These are phyloP conservation scores for Spergularia azorica DNA, from an alignment of 179 eudicot species.

Conservation along the genomic window DNA sequence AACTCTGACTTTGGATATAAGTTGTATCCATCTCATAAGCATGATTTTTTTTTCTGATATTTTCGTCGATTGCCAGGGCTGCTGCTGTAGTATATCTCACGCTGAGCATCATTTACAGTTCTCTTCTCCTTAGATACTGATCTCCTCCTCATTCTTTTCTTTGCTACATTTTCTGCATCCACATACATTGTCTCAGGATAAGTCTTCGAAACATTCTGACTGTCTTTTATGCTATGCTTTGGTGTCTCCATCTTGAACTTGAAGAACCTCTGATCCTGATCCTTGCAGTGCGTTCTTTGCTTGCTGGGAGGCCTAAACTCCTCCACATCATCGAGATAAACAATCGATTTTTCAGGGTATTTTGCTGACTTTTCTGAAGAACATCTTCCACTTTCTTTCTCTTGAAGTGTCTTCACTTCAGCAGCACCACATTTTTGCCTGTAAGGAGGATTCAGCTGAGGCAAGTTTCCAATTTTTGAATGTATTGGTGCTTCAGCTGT, in stretches of 20 bases:
- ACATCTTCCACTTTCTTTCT: conserved; percentile 14
- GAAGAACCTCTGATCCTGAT: conserved; percentile 67
- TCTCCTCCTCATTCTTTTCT: conserved; percentile 45
- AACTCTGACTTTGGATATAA: not conserved
- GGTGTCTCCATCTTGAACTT: conserved; percentile 37
- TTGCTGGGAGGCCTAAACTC: conserved; percentile 50
- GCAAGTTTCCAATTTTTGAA: conserved; percentile 1
- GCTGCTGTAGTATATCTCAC: conserved; percentile 34
- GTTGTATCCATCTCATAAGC: not conserved
- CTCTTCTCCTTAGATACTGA: conserved; percentile 30
- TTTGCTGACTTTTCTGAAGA: conserved; percentile 34
- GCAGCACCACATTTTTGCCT: not conserved
- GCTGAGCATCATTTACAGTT: conserved; percentile 23
- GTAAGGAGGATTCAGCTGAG: conserved; percentile 17
- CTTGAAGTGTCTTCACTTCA: conserved; percentile 1
- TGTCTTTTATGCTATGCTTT: not conserved
- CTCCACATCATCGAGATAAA: conserved; percentile 58
- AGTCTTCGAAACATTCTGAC: not conserved
- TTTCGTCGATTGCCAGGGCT: conserved; percentile 26
- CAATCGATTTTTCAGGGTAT: conserved; percentile 29
- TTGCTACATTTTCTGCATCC: conserved; percentile 16
- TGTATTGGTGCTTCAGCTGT: not conserved
- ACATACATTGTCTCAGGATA: not conserved
- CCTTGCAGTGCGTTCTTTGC: conserved; percentile 13
- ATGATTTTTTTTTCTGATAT: conserved; percentile 31